A percentile compares a stretch with the other conserved stretches of the same genome.
These are phyloP conservation scores for Phaeoacremonium minimum DNA, from an alignment of 2,329 filamentous ascomycete species.

Conservation along the genomic window DNA sequence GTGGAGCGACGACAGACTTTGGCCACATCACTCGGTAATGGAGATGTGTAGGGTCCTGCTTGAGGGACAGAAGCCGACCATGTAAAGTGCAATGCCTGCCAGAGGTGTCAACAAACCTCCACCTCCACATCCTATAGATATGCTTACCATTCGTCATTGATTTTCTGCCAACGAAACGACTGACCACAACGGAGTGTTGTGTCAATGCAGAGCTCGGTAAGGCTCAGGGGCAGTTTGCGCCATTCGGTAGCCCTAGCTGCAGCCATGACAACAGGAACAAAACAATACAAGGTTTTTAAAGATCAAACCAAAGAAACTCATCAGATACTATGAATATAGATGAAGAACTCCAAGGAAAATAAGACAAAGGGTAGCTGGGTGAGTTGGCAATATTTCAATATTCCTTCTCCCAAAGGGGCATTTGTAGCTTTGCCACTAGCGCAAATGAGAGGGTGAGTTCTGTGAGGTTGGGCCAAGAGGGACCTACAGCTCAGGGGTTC, in stretches of 20 bases:
- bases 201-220: constrained; percentile 88
- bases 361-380: no score
- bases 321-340: not conserved
- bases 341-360: not conserved
- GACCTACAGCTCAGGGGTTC: no score
- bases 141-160: constrained; percentile 73
- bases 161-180: constrained; percentile 91
- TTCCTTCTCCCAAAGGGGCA: no score
- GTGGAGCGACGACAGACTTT: constrained; percentile 18
- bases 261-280: constrained; percentile 3
- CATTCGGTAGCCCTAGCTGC: constrained; percentile 62
- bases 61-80: constrained; percentile 79
- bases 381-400: no score
- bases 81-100: constrained; percentile 74
- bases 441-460: no score
- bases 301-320: not conserved
- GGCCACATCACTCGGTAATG: constrained; percentile 74
- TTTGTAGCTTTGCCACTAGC: constrained; percentile 3
- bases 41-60: constrained; percentile 73
- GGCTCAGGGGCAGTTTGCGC: constrained; percentile 77
- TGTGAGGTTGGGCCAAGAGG: no score
- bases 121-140: not conserved
- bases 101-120: constrained; percentile 1
- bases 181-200: constrained; percentile 93
- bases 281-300: not conserved